These are phyloP conservation scores for Pyricularia pennisetigena DNA, from an alignment of 2,329 filamentous ascomycete genomes.

Conservation along the genomic window DNA sequence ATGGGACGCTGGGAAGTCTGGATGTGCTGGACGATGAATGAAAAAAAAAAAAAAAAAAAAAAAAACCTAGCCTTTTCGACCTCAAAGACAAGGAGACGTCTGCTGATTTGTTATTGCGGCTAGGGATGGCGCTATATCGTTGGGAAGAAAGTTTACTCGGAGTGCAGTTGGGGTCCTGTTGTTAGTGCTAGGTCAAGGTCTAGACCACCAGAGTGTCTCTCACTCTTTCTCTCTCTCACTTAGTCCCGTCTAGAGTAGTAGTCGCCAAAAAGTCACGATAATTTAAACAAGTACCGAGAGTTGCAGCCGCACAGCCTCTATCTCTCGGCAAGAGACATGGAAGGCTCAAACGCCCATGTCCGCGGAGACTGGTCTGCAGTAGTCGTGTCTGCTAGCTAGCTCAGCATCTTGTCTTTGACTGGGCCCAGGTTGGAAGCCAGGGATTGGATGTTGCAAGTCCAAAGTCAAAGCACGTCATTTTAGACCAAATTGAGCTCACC, in stretches of 20 bases:
- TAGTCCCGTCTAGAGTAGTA: no score
- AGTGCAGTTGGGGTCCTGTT: not conserved
- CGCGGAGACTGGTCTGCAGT: not conserved
- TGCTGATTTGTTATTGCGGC: not conserved
- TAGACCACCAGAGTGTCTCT: not conserved
- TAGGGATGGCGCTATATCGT: not conserved
- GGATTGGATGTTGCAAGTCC: not conserved
- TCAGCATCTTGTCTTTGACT: not conserved
- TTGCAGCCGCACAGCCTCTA: not conserved
- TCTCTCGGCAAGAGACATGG: not conserved
- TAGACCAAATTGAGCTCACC: not conserved
- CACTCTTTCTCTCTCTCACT: not conserved
- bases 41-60: no score
- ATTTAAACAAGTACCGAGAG: not conserved
- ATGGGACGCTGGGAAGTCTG: not conserved
- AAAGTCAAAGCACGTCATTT: conserved; percentile 1
- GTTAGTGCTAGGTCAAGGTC: no score
- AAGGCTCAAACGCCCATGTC: not conserved
- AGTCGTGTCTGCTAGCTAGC: not conserved
- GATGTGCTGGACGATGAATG: not conserved
- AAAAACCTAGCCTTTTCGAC: not conserved
- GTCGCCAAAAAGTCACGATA: not conserved
- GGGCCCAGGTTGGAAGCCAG: not conserved
- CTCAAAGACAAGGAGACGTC: not conserved
- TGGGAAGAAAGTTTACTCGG: not conserved